Conservation (phyloP, 2,329 filamentous ascomycete species). For the Dactylellina haptotyla region DNA sequence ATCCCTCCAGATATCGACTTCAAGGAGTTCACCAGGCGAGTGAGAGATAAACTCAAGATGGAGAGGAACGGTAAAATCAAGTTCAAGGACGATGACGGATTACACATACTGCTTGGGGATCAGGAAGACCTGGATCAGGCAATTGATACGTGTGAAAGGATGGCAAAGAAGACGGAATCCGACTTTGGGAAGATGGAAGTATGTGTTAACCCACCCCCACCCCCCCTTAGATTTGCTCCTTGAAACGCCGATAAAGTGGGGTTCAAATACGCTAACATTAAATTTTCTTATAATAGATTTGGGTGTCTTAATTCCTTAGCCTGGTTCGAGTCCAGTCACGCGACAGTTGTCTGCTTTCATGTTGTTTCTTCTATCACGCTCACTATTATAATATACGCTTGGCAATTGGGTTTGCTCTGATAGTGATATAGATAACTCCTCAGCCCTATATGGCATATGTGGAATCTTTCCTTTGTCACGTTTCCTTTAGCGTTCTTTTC, state of each 20-base stretch:
- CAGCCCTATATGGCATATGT: too few species aligned
- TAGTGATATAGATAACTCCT: too few species aligned
- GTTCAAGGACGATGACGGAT: conserved; percentile 82
- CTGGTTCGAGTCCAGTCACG: neutral
- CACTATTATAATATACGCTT: too few species aligned
- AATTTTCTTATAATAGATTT: conserved; percentile 8
- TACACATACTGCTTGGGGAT: conserved; percentile 97
- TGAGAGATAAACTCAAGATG: conserved; percentile 89
- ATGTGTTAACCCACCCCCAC: conserved; percentile 62
- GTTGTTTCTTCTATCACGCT: neutral
- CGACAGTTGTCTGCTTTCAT: neutral
- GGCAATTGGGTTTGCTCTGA: too few species aligned
- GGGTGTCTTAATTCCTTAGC: conserved; percentile 12
- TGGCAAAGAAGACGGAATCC: conserved; percentile 75
- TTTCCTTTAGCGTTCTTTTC: too few species aligned
- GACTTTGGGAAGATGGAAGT: conserved; percentile 97
- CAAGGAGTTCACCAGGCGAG: conserved; percentile 78
- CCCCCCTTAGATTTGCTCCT: conserved; percentile 12
- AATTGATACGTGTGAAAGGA: conserved; percentile 74
- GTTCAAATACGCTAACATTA: conserved; percentile 4
- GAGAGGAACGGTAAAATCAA: conserved; percentile 85
- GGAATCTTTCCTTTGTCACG: too few species aligned
- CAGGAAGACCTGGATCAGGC: conserved; percentile 95
- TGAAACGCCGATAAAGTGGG: neutral
- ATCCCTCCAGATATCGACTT: conserved; percentile 78